Evolutionary conservation across 306 rosid species (phyloP).

Genomic region (Quercus variabilis): DNA sequence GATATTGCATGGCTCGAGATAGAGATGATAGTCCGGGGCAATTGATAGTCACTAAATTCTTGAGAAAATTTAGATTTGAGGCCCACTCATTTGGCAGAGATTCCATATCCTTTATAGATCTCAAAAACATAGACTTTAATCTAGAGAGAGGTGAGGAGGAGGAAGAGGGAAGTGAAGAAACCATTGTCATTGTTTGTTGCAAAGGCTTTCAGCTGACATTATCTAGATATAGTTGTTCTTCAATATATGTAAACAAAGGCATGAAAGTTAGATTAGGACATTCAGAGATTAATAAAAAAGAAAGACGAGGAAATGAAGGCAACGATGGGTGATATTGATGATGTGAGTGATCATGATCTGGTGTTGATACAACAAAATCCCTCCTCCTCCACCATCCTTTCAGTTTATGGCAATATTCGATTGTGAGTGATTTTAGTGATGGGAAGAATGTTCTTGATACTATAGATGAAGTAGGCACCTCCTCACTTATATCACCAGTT

Average conservation of each 20-base stretch:
- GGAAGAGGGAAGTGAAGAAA: too few species aligned
- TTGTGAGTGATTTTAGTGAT: background rate
- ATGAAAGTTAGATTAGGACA: background rate
- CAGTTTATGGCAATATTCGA: background rate
- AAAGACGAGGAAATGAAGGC: conserved; percentile 2
- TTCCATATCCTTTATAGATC: background rate
- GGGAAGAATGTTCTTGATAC: background rate
- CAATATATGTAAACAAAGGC: background rate
- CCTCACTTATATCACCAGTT: too few species aligned
- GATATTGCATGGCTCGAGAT: background rate
- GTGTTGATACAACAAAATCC: too few species aligned
- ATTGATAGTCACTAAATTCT: background rate
- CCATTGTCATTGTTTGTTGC: background rate
- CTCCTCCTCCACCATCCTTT: conserved; percentile 6
- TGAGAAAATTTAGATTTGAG: background rate
- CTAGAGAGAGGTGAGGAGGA: background rate
- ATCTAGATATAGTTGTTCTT: background rate
- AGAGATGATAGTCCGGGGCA: background rate
- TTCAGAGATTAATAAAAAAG: background rate
- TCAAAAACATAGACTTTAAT: background rate
- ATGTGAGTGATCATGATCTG: too few species aligned
- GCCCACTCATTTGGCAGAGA: background rate
- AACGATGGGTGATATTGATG: background rate
- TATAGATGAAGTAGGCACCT: background rate
- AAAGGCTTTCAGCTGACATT: background rate